Conservation (phyloP, 805 yeast genomes). For the Teunomyces panamensis region DNA sequence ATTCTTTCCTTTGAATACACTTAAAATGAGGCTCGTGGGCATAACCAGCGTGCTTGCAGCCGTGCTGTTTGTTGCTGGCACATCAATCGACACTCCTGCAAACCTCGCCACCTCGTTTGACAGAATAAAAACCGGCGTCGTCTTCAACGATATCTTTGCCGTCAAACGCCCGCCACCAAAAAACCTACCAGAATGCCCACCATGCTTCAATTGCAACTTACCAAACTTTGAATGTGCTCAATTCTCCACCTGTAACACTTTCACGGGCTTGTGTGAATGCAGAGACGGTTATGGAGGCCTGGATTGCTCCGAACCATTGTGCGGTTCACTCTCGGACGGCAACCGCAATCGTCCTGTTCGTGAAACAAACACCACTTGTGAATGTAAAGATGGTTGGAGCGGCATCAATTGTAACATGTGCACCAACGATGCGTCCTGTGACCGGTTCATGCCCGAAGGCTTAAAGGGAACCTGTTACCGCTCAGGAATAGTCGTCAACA, state of each 20-base stretch:
- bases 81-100: too few species aligned
- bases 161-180: background rate
- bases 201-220: conserved; percentile 92
- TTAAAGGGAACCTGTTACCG: conserved; percentile 85
- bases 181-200: conserved; percentile 53
- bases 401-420: conserved; percentile 96
- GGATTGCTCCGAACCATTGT: conserved; percentile 83
- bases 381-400: conserved; percentile 83
- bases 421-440: conserved; percentile 68
- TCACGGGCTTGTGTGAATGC: conserved; percentile 90
- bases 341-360: conserved; percentile 61
- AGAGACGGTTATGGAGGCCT: conserved; percentile 90
- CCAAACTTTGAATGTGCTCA: conserved; percentile 90
- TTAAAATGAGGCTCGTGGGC: too few species aligned
- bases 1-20: too few species aligned
- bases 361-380: conserved; percentile 53
- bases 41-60: too few species aligned
- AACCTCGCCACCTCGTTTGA: conserved; percentile 12
- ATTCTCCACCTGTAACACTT: conserved; percentile 82
- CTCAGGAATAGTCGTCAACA: conserved; percentile 77
- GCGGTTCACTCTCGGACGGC: conserved; percentile 77
- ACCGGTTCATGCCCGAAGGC: conserved; percentile 83
- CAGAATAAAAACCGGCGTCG: conserved; percentile 18
- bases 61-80: too few species aligned
- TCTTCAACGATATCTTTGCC: conserved; percentile 20